Base-by-base conservation (phyloP, 139 green algal species). In the Tetradesmus lagerheimii region DNA sequence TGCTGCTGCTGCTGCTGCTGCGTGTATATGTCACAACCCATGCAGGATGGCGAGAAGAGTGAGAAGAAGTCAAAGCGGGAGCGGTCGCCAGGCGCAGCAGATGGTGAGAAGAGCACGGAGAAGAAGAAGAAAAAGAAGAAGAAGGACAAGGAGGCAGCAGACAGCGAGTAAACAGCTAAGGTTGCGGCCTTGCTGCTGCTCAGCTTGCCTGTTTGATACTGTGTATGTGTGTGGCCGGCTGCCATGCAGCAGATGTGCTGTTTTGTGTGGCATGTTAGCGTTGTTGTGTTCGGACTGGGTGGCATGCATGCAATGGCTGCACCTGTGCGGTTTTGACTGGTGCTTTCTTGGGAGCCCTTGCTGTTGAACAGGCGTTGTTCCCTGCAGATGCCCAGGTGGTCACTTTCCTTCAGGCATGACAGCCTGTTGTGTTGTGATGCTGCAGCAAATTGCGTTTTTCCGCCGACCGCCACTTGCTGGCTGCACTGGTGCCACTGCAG, bases 111-210 rank as follows among this genome's bases (percentile, higher is more conserved):
- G 88, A 89, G 84, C 67, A 79, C 75, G 45, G 74, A 90, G 87
- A 47, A 87, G 76, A 90, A 91, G 78, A 86, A 91, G 76, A 90
- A 90, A 41, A 91, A 91, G 78, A 87, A 91, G 78, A 91, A 91
- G 87, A 71, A 90, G 53, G 71, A 90, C 47, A 83, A 90, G 74
- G 35, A 74, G 29, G 66, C 43, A 57, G 76, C 50, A 43, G 86
- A 86, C 86, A 90, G 86, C 86, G 75, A 86, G 25, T 86, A 64
- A 31, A n/a, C n/a, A 80, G 80, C 57, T 31, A 23, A 71, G 8
- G 23, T 31, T 4, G 3, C 31, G 23, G 5, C 23, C 4, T 71
- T 1, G n/a, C 57, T 31, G 57, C 20, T n/a, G 20, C 57, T 31
- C 20, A 71, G 57, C 57, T 71, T 16, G 57, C 25, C 23, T 71